These are phyloP conservation scores for Pinus taeda DNA, from an alignment of 75 land plant genomes.

Conservation along the genomic window DNA sequence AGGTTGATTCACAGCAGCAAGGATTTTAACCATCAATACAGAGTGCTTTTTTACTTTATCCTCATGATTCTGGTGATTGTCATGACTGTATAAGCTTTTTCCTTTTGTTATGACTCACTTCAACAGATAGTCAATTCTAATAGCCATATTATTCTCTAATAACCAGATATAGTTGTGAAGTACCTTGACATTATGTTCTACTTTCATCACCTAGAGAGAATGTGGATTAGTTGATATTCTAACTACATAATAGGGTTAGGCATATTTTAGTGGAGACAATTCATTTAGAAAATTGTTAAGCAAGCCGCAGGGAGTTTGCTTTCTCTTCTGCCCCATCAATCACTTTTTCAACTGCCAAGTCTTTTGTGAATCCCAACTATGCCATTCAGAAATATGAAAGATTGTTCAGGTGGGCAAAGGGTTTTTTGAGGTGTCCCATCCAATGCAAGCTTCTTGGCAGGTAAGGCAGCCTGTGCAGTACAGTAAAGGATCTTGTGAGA, in stretches of 20 bases:
- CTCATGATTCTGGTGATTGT: not conserved
- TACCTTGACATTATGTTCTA: not conserved
- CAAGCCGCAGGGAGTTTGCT: slow-evolving; percentile 6
- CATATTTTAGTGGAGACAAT: not conserved
- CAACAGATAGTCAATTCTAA: not conserved
- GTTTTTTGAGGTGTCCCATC: not conserved
- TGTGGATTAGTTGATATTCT: not conserved
- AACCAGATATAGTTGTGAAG: not conserved
- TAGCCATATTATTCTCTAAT: not conserved
- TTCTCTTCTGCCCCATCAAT: slow-evolving; percentile 48
- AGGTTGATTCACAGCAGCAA: not conserved
- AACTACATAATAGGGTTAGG: not conserved
- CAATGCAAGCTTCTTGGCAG: not conserved
- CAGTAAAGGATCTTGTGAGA: not conserved
- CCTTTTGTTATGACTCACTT: not conserved
- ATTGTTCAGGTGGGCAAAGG: not conserved
- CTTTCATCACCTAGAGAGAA: not conserved
- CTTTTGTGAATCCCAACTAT: slow-evolving; percentile 48
- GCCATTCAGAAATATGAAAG: not conserved
- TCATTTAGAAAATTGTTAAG: not conserved
- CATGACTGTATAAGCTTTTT: not conserved
- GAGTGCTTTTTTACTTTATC: not conserved
- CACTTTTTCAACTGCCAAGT: slow-evolving; percentile 50
- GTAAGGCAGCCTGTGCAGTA: not conserved
- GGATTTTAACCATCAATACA: not conserved